These are phyloP conservation scores for Diplodia intermedia DNA, from an alignment of 2,329 filamentous ascomycete species.

Conservation along the genomic window DNA sequence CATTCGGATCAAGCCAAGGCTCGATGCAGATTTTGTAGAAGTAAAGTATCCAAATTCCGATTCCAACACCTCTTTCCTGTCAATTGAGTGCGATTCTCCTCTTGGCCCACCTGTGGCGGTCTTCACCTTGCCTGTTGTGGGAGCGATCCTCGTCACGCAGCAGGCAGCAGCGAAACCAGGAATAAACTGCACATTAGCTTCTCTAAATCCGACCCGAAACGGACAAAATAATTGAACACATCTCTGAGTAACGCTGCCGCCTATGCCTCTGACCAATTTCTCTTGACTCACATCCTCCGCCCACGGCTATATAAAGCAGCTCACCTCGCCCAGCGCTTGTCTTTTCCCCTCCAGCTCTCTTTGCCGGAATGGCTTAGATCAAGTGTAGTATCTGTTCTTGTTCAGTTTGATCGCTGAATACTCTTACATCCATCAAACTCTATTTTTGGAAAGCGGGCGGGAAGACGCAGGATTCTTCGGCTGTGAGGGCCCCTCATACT, in stretches of 20 bases:
- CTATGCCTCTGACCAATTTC: background rate
- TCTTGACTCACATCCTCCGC: background rate
- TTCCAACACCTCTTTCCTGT: background rate
- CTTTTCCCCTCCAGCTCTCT: slow-evolving; percentile 1
- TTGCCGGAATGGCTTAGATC: slow-evolving; percentile 10
- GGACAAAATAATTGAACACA: background rate
- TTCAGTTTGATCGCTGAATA: slow-evolving; percentile 19
- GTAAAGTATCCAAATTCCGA: background rate
- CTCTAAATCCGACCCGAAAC: background rate
- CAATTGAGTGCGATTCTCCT: background rate
- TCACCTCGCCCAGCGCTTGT: background rate
- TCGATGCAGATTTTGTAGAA: background rate
- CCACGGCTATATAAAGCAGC: background rate
- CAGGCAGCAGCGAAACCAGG: slow-evolving; percentile 3
- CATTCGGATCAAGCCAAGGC: background rate
- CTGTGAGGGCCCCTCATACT: slow-evolving; percentile 2
- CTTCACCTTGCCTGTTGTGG: background rate
- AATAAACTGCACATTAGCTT: too few relatives aligned
- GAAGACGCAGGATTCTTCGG: slow-evolving; percentile 1
- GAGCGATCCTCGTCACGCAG: background rate
- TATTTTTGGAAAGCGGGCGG: slow-evolving; percentile 11
- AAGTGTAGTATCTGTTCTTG: slow-evolving; percentile 23
- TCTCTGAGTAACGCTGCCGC: background rate
- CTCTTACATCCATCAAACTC: background rate
- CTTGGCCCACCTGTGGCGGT: background rate